phyloP scores from a whole-genome alignment of 179 eudicot genomes.

The Actinidia chinensis region DNA sequence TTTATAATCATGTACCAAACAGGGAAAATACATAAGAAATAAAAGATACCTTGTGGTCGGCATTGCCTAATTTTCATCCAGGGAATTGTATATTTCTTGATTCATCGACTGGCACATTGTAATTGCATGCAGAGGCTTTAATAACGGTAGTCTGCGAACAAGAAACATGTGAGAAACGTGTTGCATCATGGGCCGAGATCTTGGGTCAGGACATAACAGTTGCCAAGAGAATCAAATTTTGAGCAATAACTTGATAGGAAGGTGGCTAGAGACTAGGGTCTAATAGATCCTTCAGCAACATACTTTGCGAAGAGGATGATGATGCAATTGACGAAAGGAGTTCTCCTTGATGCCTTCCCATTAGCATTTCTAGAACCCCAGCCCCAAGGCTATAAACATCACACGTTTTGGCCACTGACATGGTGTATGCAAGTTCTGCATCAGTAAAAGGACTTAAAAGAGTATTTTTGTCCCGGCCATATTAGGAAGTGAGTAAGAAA shows the following conservation, averaged over 20 bases:
- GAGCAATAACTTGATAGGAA: too few species aligned
- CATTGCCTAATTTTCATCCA: background rate
- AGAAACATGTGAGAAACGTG: background rate
- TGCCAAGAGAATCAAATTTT: too few species aligned
- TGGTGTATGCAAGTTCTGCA: constrained; percentile 36
- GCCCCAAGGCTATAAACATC: constrained; percentile 41
- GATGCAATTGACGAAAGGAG: constrained; percentile 5
- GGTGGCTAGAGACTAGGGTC: too few species aligned
- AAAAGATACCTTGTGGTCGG: too few species aligned
- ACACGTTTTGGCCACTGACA: constrained; percentile 33
- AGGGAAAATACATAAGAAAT: too few species aligned
- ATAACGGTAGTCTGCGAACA: background rate
- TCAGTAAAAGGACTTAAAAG: background rate
- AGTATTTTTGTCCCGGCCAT: too few species aligned
- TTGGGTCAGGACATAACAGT: background rate
- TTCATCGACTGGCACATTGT: background rate
- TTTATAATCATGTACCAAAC: too few species aligned
- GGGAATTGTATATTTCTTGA: background rate
- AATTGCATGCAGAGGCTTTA: background rate
- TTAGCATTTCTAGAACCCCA: constrained; percentile 27
- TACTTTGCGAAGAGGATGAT: too few species aligned
- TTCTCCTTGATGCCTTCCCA: constrained; percentile 37
- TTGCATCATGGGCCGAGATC: constrained; percentile 31
- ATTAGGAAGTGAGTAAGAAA: too few species aligned
- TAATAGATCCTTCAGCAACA: too few species aligned